Base-by-base conservation (phyloP, 2,329 filamentous ascomycete genomes). In the Dothiorella sarmentorum region DNA sequence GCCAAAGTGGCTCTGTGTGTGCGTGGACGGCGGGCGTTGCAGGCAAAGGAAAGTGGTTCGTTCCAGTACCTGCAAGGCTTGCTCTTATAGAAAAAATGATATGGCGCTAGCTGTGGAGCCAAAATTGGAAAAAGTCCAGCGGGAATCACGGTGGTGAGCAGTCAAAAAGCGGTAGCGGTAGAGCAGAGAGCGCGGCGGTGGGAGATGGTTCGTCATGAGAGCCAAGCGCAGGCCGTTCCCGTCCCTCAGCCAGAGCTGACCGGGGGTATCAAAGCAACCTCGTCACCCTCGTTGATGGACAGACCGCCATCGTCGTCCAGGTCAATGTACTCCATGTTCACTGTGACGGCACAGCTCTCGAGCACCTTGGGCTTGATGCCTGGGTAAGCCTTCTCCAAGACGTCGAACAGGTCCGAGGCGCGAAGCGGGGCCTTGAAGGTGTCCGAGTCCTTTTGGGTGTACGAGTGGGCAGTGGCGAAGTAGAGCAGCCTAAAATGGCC, bases 251-350 rank as follows among this genome's bases (percentile, higher is more conserved):
- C 90, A 35, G 90, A 91, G 78, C 90, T 95, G 64, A 95, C 91
- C 9, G 91, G 90, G 31, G 91, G 90, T 59, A 95, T 93, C 33
- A 95, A 88, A 40, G 88, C 91, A 58, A 95, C 89, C 75, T 95
- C 91, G 69, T 95, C 90, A 26, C 87, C 89, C 62, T 84, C 84
- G 53, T 84, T 75, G 59, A 95, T 88, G 58, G 83, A 70, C 24
- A 78, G 64, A 15, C 75, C 75, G 29, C 74, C 73, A 38, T 78
- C 78, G 4, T 81, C 77, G n/a, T 82, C 78, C 10, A 90, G 66
- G 69, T 94, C 88, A 68, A 93, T 85, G 75, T 95, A 95, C 60
- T 90, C 82, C 56, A 93, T 75, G 65, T 95, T 94, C 68, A 95
- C 77, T 22, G 90, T 93, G 62, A 95, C 82, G 59, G 91, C 80